phyloP scores from a whole-genome alignment of 2,329 filamentous ascomycete species.

The Penicillium sp. region DNA sequence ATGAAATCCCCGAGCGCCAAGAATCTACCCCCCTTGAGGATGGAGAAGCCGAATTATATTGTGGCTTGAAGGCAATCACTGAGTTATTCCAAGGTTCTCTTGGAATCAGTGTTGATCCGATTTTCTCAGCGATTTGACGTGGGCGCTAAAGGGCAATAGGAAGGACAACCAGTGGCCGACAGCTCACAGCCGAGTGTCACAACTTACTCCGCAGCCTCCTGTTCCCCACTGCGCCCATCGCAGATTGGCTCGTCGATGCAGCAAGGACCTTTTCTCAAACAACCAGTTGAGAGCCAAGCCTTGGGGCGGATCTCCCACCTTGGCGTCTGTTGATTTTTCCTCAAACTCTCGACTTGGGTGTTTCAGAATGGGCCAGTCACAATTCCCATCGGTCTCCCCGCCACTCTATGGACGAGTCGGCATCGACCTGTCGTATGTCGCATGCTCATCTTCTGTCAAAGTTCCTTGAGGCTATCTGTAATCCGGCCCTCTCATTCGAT shows the following conservation, averaged over 20 bases:
- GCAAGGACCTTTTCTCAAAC: constrained; percentile 22
- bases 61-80: not conserved
- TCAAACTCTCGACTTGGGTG: constrained; percentile 8
- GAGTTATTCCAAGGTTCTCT: not conserved
- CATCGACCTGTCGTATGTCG: constrained; percentile 15
- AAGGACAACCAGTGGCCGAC: not conserved
- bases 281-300: constrained; percentile 9
- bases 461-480: not conserved
- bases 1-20: constrained; percentile 17
- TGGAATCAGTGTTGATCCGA: not conserved
- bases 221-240: constrained; percentile 5
- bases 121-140: not conserved
- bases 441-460: constrained; percentile 3
- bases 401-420: constrained; percentile 4
- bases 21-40: not conserved
- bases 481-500: constrained; percentile 1
- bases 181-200: not conserved
- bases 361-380: constrained; percentile 22
- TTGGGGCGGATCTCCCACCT: constrained; percentile 12
- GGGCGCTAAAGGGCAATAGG: constrained; percentile 5
- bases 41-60: not conserved
- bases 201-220: not conserved
- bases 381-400: constrained; percentile 1
- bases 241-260: constrained; percentile 14
- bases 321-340: constrained; percentile 14